phyloP scores from a whole-genome alignment of 139 green algal species.

The Chlamydomonas eustigma region DNA sequence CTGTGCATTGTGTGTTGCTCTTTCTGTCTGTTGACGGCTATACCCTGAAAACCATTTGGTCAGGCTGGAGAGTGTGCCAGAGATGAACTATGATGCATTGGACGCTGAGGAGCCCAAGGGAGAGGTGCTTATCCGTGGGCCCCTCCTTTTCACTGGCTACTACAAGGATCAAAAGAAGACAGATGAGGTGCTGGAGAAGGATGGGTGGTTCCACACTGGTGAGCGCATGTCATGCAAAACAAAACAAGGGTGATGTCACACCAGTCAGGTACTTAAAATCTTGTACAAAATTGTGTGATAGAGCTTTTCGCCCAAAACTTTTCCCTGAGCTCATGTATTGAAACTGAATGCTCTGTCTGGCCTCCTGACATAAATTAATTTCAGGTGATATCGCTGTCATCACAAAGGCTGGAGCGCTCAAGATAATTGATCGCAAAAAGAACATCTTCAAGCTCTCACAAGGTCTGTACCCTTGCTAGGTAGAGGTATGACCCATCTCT shows the following conservation, averaged over 20 bases:
- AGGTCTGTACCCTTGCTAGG: no score
- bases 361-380: no score
- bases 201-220: conserved; percentile 66
- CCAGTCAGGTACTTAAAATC: no score
- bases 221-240: neutral
- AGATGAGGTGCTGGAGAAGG: conserved; percentile 58
- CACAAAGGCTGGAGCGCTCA: conserved; percentile 64
- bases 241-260: no score
- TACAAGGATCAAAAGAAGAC: conserved; percentile 82
- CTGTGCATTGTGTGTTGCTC: no score
- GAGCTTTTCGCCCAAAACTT: no score
- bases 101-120: conserved; percentile 41
- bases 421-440: conserved; percentile 95
- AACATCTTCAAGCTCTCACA: conserved; percentile 99
- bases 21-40: no score
- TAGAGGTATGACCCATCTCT: no score
- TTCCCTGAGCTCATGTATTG: no score
- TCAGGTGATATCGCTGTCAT: conserved; percentile 87
- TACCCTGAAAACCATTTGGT: neutral
- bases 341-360: no score
- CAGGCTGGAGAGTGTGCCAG: conserved; percentile 78
- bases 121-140: conserved; percentile 71
- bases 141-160: conserved; percentile 87
- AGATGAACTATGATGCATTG: conserved; percentile 83
- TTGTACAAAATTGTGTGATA: no score